Base-by-base conservation (phyloP, 1,284 basidiomycete species). In the Laetiporus sulphureus region DNA sequence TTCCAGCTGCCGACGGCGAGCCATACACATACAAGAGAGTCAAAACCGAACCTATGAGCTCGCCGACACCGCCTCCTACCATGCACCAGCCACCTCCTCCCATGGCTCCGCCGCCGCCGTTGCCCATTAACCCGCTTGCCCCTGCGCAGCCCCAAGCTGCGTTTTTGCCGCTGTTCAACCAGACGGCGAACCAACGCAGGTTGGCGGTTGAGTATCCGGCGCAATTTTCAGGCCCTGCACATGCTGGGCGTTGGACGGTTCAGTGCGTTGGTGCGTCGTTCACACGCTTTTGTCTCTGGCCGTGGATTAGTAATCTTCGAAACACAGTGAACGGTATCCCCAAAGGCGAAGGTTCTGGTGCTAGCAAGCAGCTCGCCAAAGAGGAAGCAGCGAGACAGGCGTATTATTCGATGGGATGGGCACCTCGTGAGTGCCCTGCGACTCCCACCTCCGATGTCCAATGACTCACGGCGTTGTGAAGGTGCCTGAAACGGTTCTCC, bases 341-440 rank as follows among this genome's bases (percentile, higher is more conserved):
- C 52, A 82, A 77, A 54, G 83, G 83, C 3, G 59, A 65, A 39
- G 83, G 83, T 2, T 59, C 55, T 13, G 81, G 79, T 23, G 61
- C 67, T 36, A 81, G 67, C 58, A 86, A 86, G 59, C 82, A 85
- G 55, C 61, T 74, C 3, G 83, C 83, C 5, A 86, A 84, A 57
- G 83, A 87, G 54, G 78, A 79, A 44, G 83, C 83, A 1, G 83
- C 83, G 15, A 68, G 73, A 46, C 65, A 76, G 51, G 83, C 83
- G 4, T 83, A 75, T 60, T 72, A 75, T 52, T 69, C 71, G 5
- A 79, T 86, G 79, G 81, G 81, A 31, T 85, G 83, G 83, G 77
- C 57, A 32, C 58, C 60, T 27, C 57, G 60, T 60, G 38, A 47
- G 55, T 47, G 30, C n/a, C n/a, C n/a, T n/a, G n/a, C n/a, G n/a